Base-by-base conservation (phyloP, 805 yeast genomes). In the Candida manassasensis region DNA sequence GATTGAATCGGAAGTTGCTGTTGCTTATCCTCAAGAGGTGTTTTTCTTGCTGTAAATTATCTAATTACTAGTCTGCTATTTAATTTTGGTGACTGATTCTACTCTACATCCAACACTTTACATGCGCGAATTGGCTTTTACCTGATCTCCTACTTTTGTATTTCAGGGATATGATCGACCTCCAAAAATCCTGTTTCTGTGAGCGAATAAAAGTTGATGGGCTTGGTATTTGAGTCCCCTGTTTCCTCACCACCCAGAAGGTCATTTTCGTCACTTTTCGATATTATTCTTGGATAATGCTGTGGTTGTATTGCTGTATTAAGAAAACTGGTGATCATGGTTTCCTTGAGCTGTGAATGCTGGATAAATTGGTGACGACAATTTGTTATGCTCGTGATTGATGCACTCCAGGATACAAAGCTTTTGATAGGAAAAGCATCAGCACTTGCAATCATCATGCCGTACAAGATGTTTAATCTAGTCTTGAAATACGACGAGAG, bases 391-490 rank as follows among this genome's bases (percentile, higher is more conserved):
- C 59, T 52, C 6, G 48, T 42, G 19, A 61, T 47, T 19, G 53
- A 45, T 11, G 45, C 44, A 18, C 59, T 49, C 60, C 69, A 60
- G 21, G 44, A 48, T 32, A 41, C 41, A 12, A 51, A 37, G 32
- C 56, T 55, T 19, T 47, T 47, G 19, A 52, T 49, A 3, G 57
- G 57, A 33, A 55, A 53, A 6, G 44, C 21, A 17, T 40, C 40
- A 15, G 21, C 4, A 21, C 48, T 46, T 6, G 50, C 49, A 11
- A 39, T 38, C 22, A 58, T 38, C 9, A 44, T 42, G 34, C 50
- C 47, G 44, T 65, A 63, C 30, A 65, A 47, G 6, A 56, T 39
- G 10, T 44, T 39, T 9, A 60, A 37, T 21, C 71, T 45, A 27
- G 38, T 37, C 34, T 49, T 54, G 28, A 65, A 50, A 37, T 57